These are phyloP conservation scores for Crucihimalaya himalaica DNA, from an alignment of 345 rosid species.

Conservation along the genomic window DNA sequence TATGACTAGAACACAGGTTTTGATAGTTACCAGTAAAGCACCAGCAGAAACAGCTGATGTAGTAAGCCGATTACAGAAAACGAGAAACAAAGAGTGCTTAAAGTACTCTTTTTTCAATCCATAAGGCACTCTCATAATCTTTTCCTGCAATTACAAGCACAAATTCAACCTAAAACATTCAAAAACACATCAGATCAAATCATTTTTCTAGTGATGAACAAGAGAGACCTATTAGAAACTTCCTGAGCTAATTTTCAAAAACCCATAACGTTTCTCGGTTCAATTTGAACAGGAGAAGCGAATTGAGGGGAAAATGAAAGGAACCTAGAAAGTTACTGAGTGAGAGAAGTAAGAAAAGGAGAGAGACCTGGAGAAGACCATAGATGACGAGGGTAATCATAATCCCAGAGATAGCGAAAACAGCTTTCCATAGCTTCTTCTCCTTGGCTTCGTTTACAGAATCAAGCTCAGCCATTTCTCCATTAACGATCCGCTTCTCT, in stretches of 20 bases:
- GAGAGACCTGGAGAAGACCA: constrained; percentile 74
- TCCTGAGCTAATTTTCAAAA: too few relatives aligned
- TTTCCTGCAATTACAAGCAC: constrained; percentile 53
- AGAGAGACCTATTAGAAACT: too few relatives aligned
- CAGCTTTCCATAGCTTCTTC: constrained; percentile 64
- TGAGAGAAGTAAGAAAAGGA: neutral
- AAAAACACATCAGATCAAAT: too few relatives aligned
- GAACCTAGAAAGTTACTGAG: too few relatives aligned
- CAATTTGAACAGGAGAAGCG: neutral
- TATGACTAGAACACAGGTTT: neutral
- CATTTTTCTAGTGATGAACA: too few relatives aligned
- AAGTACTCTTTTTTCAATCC: constrained; percentile 81
- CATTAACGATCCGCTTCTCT: constrained; percentile 38
- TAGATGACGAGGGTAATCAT: constrained; percentile 85
- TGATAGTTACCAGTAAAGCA: constrained; percentile 56
- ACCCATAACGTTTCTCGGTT: neutral
- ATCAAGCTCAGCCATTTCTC: constrained; percentile 63
- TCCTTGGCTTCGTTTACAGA: constrained; percentile 43
- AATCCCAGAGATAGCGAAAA: constrained; percentile 69
- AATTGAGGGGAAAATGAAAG: neutral
- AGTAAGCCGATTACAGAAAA: constrained; percentile 87
- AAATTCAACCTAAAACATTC: too few relatives aligned
- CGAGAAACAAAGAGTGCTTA: constrained; percentile 82
- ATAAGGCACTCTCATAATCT: constrained; percentile 91
- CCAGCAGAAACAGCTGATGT: constrained; percentile 89